Evolutionary conservation across 2,329 filamentous ascomycete species (phyloP).

Genomic region (Blastomyces parvus): DNA sequence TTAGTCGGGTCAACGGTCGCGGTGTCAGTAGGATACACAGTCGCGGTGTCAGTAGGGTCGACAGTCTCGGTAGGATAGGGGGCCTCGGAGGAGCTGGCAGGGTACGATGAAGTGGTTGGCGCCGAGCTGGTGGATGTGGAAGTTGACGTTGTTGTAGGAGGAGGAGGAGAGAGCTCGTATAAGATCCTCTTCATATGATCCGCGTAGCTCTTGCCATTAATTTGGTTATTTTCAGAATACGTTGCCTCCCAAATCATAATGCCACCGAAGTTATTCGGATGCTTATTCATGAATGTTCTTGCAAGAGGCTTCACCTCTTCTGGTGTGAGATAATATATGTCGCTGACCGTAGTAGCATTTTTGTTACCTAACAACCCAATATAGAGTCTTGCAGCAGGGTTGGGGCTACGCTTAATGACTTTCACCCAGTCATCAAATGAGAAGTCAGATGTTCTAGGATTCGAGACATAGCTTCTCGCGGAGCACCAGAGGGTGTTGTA

Average conservation of each 20-base stretch:
- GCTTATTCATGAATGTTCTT: constrained; percentile 32
- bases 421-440: constrained; percentile 40
- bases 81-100: background rate
- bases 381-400: constrained; percentile 43
- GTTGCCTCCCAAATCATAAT: constrained; percentile 41
- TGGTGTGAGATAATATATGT: constrained; percentile 39
- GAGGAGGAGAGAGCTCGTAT: constrained; percentile 15
- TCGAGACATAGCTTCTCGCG: constrained; percentile 35
- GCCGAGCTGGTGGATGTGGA: constrained; percentile 4
- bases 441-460: constrained; percentile 29
- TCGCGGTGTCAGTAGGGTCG: background rate
- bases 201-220: constrained; percentile 14
- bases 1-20: background rate
- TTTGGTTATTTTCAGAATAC: constrained; percentile 16
- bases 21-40: background rate
- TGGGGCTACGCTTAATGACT: constrained; percentile 29
- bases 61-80: background rate
- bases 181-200: constrained; percentile 17
- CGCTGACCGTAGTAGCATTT: constrained; percentile 20
- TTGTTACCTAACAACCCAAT: constrained; percentile 41
- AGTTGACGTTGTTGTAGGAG: constrained; percentile 8
- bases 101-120: background rate
- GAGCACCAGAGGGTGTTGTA: constrained; percentile 47
- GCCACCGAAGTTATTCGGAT: constrained; percentile 44
- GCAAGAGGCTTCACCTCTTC: constrained; percentile 40